Evolutionary conservation across 306 rosid species (phyloP).

Genomic region (Prosopis cineraria): DNA sequence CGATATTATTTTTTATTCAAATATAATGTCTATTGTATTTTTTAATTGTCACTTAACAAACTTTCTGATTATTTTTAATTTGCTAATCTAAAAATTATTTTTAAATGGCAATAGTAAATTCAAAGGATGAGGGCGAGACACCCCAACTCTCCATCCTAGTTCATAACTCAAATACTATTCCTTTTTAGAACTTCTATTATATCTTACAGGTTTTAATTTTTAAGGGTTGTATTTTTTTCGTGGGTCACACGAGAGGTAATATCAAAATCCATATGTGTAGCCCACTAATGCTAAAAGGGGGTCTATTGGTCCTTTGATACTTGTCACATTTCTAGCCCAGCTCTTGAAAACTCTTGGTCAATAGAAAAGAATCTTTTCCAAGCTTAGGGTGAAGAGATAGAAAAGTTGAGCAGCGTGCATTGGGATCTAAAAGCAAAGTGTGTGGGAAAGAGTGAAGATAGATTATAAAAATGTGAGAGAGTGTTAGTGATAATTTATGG

Average conservation of each 20-base stretch:
- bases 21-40: not conserved
- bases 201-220: too few relatives aligned
- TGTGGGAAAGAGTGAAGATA: not conserved
- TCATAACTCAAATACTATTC: too few relatives aligned
- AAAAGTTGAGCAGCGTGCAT: not conserved
- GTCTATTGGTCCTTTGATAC: not conserved
- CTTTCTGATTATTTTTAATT: too few relatives aligned
- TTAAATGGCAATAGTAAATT: not conserved
- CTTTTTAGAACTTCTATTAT: too few relatives aligned
- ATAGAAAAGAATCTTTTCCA: not conserved
- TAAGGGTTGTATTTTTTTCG: not conserved
- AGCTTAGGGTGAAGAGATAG: not conserved
- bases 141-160: too few relatives aligned
- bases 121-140: not conserved
- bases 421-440: not conserved
- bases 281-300: not conserved
- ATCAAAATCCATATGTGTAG: not conserved
- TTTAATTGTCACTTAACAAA: not conserved
- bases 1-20: not conserved
- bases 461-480: not conserved
- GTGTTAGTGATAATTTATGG: not conserved
- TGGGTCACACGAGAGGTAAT: not conserved
- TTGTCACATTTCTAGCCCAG: not conserved
- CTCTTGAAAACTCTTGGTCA: not conserved
- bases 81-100: not conserved